Base-by-base conservation (phyloP, 176 grass and related monocot species). In the Lolium rigidum region DNA sequence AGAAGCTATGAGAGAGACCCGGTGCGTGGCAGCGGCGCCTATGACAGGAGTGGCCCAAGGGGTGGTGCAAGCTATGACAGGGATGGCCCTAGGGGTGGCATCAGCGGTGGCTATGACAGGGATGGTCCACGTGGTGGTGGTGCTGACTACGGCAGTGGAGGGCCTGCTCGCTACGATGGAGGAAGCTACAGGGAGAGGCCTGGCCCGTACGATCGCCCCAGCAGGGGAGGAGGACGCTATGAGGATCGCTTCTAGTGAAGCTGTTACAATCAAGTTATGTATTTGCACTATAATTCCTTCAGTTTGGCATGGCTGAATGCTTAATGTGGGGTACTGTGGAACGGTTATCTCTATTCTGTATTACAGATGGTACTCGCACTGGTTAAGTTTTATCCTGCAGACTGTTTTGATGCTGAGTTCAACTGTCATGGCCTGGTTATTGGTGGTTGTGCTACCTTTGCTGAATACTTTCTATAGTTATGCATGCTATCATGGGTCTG, bases 1-100 rank as follows among this genome's bases (percentile, higher is more conserved):
- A 94, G 90, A 92, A 92, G 87, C 74, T 90, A 92, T 0, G 92
- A 94, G 63, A 77, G 87, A 56, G 87, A 93, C 81, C 87, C 76
- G 70, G 51, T 17, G 5, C 84, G 80, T 48, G 87, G 87, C 4
- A 47, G 79, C n/a, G 74, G 28, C 0, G 54, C 77, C 54, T 90
- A 87, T 87, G 91, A 93, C 14, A 87, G 81, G 76, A 71, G 72
- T 85, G 91, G 62, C 63, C 81, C 87, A 67, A 84, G 84, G 77
- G 81, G 76, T 5, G 87, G 87, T 50, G 80, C 75, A 20, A 44
- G 84, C 79, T 90, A 90, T 72, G 87, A 89, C 72, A 89, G 87
- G 49, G 87, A 85, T 55, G 87, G 18, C 21, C 83, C 89, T 1
- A 87, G 89, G 54, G 82, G 81, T 41, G 84, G 83, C 52, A 60